A percentile compares a stretch with the other conserved stretches of the same genome.
Conservation (phyloP, 768 basidiomycete species). For the Serpula lacrymans region DNA sequence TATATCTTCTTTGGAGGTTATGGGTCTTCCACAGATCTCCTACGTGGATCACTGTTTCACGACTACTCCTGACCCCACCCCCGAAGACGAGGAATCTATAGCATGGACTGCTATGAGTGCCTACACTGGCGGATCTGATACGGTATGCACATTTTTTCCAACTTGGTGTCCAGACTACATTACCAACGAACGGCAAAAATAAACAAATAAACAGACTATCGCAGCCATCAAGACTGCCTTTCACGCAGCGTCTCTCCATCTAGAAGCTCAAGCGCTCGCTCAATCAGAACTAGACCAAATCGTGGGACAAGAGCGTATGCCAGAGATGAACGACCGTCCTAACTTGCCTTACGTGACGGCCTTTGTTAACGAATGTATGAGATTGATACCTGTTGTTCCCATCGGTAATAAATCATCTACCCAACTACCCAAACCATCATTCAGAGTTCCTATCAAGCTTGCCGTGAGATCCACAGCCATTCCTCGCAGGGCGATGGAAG, state of each 20-base stretch:
- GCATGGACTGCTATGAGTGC: conserved; percentile 1
- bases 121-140: conserved; percentile 1
- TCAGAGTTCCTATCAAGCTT: background rate
- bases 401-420: background rate
- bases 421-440: background rate
- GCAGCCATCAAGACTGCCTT: background rate
- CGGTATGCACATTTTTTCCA: background rate
- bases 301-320: conserved; percentile 11
- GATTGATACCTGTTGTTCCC: background rate
- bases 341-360: conserved; percentile 1
- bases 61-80: background rate
- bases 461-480: too few relatives aligned
- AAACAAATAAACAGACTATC: background rate
- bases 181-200: background rate
- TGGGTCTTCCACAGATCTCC: too few relatives aligned
- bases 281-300: conserved; percentile 13
- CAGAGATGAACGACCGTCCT: too few relatives aligned
- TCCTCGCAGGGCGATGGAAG: background rate
- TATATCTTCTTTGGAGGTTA: too few relatives aligned
- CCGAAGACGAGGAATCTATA: background rate
- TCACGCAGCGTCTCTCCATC: too few relatives aligned
- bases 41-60: too few relatives aligned
- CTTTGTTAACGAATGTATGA: background rate
- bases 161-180: background rate
- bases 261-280: conserved; percentile 4